Conservation (phyloP, 2,329 filamentous ascomycete species). For the Penicillium polonicum region DNA sequence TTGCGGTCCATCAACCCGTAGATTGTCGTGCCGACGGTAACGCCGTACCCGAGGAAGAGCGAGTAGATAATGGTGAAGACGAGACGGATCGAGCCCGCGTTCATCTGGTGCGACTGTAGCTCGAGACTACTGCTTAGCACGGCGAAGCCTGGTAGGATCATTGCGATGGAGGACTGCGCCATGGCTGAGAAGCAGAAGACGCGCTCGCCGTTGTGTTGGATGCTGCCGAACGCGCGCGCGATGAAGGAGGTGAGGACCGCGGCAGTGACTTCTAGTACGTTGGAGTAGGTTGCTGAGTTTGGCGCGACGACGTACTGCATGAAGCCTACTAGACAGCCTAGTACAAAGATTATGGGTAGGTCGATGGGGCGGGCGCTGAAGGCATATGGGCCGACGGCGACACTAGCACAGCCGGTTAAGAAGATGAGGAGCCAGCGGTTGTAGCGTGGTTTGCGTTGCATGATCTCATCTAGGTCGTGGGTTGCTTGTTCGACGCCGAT, state of each 20-base stretch:
- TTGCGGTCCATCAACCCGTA: constrained; percentile 59
- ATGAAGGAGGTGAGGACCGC: constrained; percentile 66
- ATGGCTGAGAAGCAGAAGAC: constrained; percentile 64
- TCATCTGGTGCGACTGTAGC: constrained; percentile 65
- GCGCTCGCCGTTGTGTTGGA: constrained; percentile 39
- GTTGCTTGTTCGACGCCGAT: constrained; percentile 43
- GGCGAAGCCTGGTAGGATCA: constrained; percentile 67
- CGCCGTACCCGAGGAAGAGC: constrained; percentile 68
- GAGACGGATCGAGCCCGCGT: constrained; percentile 57
- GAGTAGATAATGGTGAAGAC: constrained; percentile 64
- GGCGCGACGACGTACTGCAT: constrained; percentile 73
- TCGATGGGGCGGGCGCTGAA: constrained; percentile 69
- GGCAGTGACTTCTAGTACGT: constrained; percentile 46
- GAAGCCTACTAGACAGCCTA: constrained; percentile 70
- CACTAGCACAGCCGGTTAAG: constrained; percentile 71
- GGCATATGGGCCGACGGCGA: constrained; percentile 72
- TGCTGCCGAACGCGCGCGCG: constrained; percentile 64
- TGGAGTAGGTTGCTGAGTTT: constrained; percentile 62
- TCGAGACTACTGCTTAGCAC: constrained; percentile 61
- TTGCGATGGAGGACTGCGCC: constrained; percentile 56
- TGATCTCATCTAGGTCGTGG: constrained; percentile 50
- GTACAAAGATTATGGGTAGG: constrained; percentile 54
- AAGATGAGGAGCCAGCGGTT: constrained; percentile 55
- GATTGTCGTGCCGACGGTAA: constrained; percentile 62
- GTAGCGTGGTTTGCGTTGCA: constrained; percentile 56